These are phyloP conservation scores for Tulasnella sp. DNA, from an alignment of 768 basidiomycete species.

Conservation along the genomic window DNA sequence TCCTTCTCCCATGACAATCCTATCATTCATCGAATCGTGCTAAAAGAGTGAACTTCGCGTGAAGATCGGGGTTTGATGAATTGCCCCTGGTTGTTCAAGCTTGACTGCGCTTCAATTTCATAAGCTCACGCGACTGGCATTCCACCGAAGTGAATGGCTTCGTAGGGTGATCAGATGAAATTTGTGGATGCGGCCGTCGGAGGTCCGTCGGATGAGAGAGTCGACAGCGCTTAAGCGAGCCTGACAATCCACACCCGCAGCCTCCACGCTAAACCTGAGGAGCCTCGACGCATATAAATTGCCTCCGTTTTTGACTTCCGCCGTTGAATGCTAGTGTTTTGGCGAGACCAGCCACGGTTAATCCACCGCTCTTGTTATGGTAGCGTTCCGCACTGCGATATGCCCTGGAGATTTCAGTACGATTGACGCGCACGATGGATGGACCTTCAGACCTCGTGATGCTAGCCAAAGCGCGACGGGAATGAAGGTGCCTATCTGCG, in stretches of 20 bases:
- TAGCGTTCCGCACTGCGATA: neutral
- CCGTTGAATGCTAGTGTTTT: neutral
- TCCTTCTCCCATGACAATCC: neutral
- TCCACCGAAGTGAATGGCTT: neutral
- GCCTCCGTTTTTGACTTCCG: neutral
- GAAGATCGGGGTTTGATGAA: neutral
- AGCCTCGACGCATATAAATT: neutral
- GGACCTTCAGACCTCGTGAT: too few relatives aligned
- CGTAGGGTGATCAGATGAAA: neutral
- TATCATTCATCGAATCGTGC: neutral
- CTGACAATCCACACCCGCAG: neutral
- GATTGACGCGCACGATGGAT: neutral
- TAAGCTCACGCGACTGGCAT: neutral
- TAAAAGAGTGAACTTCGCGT: neutral
- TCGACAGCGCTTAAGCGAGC: slow-evolving; percentile 1
- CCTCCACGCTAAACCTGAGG: neutral
- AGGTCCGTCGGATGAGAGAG: slow-evolving; percentile 8
- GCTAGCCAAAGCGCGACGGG: too few relatives aligned
- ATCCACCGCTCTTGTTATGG: neutral
- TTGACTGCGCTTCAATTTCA: neutral
- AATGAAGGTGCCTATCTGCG: too few relatives aligned
- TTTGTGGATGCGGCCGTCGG: neutral
- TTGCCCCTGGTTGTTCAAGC: neutral
- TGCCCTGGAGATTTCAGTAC: neutral
- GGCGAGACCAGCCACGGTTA: neutral